Base-by-base conservation (phyloP, 139 green algal species). In the Nannochloris sp. region DNA sequence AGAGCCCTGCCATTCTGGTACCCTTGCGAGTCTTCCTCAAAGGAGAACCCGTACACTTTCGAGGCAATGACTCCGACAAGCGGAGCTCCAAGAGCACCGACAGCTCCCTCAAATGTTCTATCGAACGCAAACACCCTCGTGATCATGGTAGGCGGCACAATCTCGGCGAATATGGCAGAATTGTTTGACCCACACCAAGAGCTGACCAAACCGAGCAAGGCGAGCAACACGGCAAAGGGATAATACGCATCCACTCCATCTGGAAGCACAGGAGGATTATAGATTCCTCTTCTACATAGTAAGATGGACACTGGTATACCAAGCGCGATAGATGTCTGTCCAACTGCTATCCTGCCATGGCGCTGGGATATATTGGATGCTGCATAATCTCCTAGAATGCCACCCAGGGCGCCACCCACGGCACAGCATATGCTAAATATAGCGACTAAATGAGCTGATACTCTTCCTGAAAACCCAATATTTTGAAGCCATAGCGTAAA, bases 41-140 rank as follows among this genome's bases (percentile, higher is more conserved):
- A 28, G 6, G 51, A 58, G 53, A 84, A 91, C 12, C 77, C 79
- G 75, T 89, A 91, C 14, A 71, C 45, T 25, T 68, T 74, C 66
- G 88, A 73, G 3, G 85, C 79, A 2, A 88, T 30, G 11, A 91
- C 50, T 3, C 86, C 85, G 1, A 90, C 86, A 9, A 86, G 48
- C 2, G 84, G 77, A 2, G 77, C 71, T 46, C 75, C 77, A 60
- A 71, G 84, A 1, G 80, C 75, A 0, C 66, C 81, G 4, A 90
- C 60, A 2, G 79, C 80, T 23, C 73, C 73, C 50, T 76, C 82
- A 29, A 89, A 91, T 17, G 65, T 73, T n/a, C 87, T 67, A 72
- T 95, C 87, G 49, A 94, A 90, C 1, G 88, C 87, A 56, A 89
- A 95, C 9, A 95, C 80, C 26, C 72, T 79, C 8, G 48, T 76